Percentiles rank a stretch among this genome's conserved stretches.
Conservation (phyloP, 192 early-diverging fungal genomes). For the Linnemannia exigua region DNA sequence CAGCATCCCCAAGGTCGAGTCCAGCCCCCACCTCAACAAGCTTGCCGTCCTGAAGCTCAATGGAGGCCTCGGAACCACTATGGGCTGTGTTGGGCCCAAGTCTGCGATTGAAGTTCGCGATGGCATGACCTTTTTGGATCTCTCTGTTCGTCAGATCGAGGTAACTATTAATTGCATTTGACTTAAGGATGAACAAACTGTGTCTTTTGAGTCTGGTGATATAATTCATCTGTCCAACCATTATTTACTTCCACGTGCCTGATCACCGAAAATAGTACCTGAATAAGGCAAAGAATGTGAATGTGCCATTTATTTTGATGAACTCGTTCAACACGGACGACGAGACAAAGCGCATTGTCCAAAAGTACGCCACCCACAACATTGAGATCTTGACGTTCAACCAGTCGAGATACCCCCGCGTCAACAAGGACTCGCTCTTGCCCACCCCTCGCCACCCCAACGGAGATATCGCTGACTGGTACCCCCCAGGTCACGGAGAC, state of each 20-base stretch:
- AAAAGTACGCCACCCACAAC: conserved; percentile 96
- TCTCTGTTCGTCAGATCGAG: conserved; percentile 99
- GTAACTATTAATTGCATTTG: too few species aligned
- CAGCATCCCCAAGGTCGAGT: conserved; percentile 68
- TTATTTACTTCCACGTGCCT: too few species aligned
- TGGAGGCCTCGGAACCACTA: conserved; percentile 98
- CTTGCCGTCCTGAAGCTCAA: conserved; percentile 99
- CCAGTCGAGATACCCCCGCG: conserved; percentile 94
- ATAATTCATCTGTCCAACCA: not conserved
- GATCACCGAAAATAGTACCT: conserved; percentile 71
- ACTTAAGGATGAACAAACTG: too few species aligned
- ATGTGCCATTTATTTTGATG: conserved; percentile 98
- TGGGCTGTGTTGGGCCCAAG: conserved; percentile 99
- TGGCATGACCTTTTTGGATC: conserved; percentile 98
- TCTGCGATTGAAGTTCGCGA: conserved; percentile 98
- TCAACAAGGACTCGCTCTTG: conserved; percentile 92
- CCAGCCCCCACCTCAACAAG: conserved; percentile 80
- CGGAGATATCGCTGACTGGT: conserved; percentile 83
- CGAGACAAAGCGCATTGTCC: conserved; percentile 97
- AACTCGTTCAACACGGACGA: conserved; percentile 99
- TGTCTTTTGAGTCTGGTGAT: too few species aligned
- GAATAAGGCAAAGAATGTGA: conserved; percentile 89
- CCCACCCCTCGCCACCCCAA: conserved; percentile 82
- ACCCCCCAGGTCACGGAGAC: conserved; percentile 99
- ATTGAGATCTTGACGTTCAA: conserved; percentile 97